These are phyloP conservation scores for Annona squamosa DNA, from an alignment of 164 flowering plant genomes.

Conservation along the genomic window DNA sequence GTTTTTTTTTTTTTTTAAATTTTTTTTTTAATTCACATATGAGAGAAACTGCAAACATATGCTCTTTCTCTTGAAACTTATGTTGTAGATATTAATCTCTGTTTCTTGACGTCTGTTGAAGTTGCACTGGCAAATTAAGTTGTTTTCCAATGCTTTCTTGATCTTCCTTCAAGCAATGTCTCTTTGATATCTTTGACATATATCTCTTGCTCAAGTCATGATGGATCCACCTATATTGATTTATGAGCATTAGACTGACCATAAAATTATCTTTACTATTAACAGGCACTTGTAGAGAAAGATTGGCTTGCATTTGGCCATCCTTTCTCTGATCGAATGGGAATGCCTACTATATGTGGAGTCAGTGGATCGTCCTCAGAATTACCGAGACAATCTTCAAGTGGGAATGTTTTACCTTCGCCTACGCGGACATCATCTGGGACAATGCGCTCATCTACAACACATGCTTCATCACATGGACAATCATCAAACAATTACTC, in stretches of 20 bases:
- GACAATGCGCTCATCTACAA: constrained; percentile 38
- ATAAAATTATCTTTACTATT: constrained; percentile 11
- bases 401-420: constrained; percentile 55
- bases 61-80: no score
- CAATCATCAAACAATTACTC: constrained; percentile 67
- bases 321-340: constrained; percentile 91
- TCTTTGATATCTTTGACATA: background rate
- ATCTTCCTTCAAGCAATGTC: background rate
- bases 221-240: background rate
- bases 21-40: no score
- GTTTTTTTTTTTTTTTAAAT: no score
- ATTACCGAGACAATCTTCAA: constrained; percentile 64
- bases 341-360: constrained; percentile 63
- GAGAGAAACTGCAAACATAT: no score
- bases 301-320: constrained; percentile 99
- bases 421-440: constrained; percentile 67
- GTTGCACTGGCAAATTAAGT: background rate
- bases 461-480: constrained; percentile 48
- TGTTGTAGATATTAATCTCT: background rate
- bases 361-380: constrained; percentile 40
- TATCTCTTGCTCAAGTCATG: background rate
- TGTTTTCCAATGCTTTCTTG: background rate
- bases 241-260: background rate
- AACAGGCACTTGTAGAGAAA: constrained; percentile 93
- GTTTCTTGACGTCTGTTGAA: background rate